These are phyloP conservation scores for Bipolaris sorokiniana DNA, from an alignment of 2,329 filamentous ascomycete genomes.

Conservation along the genomic window DNA sequence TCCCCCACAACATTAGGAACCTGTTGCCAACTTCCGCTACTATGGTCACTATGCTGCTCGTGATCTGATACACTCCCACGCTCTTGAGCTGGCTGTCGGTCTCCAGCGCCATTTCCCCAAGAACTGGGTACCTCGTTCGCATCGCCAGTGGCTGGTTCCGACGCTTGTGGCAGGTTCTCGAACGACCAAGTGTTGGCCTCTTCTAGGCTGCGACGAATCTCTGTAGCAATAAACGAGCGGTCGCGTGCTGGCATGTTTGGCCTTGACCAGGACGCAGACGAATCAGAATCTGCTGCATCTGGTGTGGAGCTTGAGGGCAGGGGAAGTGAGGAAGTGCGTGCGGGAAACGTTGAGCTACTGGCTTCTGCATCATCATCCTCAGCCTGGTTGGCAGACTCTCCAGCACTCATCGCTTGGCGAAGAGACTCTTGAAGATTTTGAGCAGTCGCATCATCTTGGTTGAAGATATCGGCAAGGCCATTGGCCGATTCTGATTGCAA, in stretches of 20 bases:
- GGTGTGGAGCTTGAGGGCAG: slow-evolving; percentile 3
- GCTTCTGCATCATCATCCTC: slow-evolving; percentile 3
- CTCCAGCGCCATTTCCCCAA: slow-evolving; percentile 33
- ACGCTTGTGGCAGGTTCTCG: slow-evolving; percentile 26
- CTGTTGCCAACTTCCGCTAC: slow-evolving; percentile 51
- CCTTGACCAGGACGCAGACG: slow-evolving; percentile 34
- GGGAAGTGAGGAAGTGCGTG: slow-evolving; percentile 24
- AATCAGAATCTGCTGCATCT: slow-evolving; percentile 13
- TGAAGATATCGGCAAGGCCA: slow-evolving; percentile 18
- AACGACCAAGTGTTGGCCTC: slow-evolving; percentile 49
- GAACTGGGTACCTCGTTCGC: slow-evolving; percentile 23
- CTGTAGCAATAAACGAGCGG: slow-evolving; percentile 54
- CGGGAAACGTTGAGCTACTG: slow-evolving; percentile 14
- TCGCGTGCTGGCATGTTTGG: slow-evolving; percentile 57
- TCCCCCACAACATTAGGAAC: slow-evolving; percentile 39
- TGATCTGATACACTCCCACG: slow-evolving; percentile 27
- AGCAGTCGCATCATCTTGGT: not conserved
- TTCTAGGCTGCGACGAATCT: slow-evolving; percentile 56
- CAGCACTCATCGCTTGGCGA: slow-evolving; percentile 11
- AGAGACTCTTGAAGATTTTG: slow-evolving; percentile 14
- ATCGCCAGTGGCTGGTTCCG: slow-evolving; percentile 5
- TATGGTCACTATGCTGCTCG: slow-evolving; percentile 45
- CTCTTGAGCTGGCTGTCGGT: slow-evolving; percentile 7
- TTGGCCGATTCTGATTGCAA: slow-evolving; percentile 21
- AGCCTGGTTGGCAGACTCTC: slow-evolving; percentile 10